Evolutionary conservation across 23 red algal species (phyloP).

Genomic region (Gracilaria gracilis): DNA sequence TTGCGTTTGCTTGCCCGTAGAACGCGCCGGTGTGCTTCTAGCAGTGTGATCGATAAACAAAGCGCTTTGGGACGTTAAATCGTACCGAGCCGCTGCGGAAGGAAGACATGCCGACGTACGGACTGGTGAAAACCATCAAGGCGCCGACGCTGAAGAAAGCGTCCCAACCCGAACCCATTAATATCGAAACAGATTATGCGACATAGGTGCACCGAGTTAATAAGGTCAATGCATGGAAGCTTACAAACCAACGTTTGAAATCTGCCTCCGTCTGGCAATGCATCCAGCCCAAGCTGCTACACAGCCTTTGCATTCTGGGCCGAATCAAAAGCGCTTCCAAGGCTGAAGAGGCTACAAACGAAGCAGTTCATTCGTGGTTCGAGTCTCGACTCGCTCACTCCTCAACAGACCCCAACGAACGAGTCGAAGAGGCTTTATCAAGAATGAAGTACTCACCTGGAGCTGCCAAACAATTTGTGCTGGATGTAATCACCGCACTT

Average conservation of each 20-base stretch:
- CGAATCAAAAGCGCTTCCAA: slow-evolving; percentile 11
- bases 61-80: neutral
- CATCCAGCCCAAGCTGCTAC: slow-evolving; percentile 12
- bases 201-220: neutral
- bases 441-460: slow-evolving; percentile 13
- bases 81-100: neutral
- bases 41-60: too few species aligned
- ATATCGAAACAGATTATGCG: neutral
- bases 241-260: neutral
- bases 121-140: neutral
- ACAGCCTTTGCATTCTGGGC: slow-evolving; percentile 33
- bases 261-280: neutral
- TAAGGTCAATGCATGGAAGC: neutral
- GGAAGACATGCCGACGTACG: neutral
- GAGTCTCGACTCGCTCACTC: neutral
- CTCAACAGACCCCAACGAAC: neutral
- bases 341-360: neutral
- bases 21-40: too few species aligned
- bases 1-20: too few species aligned
- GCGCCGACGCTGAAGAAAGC: neutral
- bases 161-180: neutral
- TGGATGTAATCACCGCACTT: slow-evolving; percentile 45
- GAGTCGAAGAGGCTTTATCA: neutral
- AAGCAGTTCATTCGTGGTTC: slow-evolving; percentile 16
- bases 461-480: slow-evolving; percentile 18